Evolutionary conservation across 2,329 filamentous ascomycete genomes (phyloP), one percentile per base, ranked within the genome.

Genomic region (Pseudogymnoascus sp.): DNA sequence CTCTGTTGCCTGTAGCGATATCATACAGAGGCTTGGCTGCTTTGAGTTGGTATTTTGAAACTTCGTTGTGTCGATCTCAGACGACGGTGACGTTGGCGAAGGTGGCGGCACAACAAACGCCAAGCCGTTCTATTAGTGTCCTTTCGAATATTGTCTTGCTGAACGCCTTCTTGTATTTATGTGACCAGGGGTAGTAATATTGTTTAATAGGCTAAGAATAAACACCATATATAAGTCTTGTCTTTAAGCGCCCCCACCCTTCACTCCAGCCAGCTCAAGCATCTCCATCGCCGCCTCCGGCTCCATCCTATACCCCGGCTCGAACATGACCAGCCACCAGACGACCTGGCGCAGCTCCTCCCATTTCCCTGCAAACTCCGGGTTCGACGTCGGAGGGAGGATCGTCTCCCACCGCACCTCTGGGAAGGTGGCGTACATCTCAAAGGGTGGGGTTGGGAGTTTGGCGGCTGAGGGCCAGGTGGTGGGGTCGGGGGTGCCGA

Each of bases 401-500:
- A 53, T 0, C 26, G 15, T 19, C 47, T 31, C 28, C 47, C 47
- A 53, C 10, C 26, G 47, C 5, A 31, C n/a, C 15, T 15, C 15
- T 1, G 47, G 47, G 72, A 96, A 97, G 13, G 86, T 79, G 42
- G 86, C 83, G 77, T 96, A 99, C 74, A 92, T 96, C 13, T 93
- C 90, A 82, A 96, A 99, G 17, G 96, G 95, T 0, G 90, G 89
- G 1, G 86, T 85, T 65, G 76, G 79, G 70, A 96, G 88, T 1
- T 72, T 71, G 10, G 76, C 76, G 4, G 90, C 89, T 75, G 93
- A 91, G 1, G 95, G 95, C 95, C 95, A 99, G 0, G 80, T 85
- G 62, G 87, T 79, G n/a, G 81, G 76, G 50, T 88, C 89, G 0
- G 95, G 95, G 1, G 93, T 97, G 1, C 96, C 96, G 6, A 99